A percentile compares a stretch with the other conserved stretches of the same genome.
Conservation (phyloP, 495 filamentous ascomycete species). For the Aspergillus indologenus region DNA sequence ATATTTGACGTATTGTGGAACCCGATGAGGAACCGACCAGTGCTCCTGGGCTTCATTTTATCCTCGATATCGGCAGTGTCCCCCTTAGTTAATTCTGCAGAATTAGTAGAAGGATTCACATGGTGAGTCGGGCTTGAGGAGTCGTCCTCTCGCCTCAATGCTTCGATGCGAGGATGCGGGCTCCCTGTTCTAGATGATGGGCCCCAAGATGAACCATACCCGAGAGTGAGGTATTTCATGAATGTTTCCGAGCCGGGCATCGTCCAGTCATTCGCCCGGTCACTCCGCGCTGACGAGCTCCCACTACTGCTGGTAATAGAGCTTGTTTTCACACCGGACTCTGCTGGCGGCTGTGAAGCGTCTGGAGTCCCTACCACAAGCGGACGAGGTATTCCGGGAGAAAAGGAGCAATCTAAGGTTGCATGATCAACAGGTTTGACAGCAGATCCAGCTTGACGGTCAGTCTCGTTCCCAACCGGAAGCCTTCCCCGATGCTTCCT, state of each 20-base stretch:
- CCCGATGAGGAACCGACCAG: constrained; percentile 69
- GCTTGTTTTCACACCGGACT: constrained; percentile 8
- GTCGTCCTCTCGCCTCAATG: constrained; percentile 18
- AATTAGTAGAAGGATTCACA: constrained; percentile 1
- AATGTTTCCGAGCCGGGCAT: constrained; percentile 42
- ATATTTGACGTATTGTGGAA: constrained; percentile 60
- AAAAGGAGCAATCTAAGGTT: constrained; percentile 28
- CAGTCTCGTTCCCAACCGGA: constrained; percentile 8
- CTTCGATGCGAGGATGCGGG: constrained; percentile 23
- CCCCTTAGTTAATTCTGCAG: background rate
- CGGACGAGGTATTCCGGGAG: constrained; percentile 45
- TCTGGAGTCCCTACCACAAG: constrained; percentile 33
- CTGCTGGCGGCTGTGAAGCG: constrained; percentile 24
- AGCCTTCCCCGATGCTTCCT: constrained; percentile 24
- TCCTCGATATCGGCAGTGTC: background rate
- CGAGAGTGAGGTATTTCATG: constrained; percentile 60
- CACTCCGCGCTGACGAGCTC: constrained; percentile 18
- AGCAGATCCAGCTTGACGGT: background rate
- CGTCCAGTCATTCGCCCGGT: constrained; percentile 24
- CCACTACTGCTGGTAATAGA: constrained; percentile 16
- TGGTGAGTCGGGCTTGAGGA: constrained; percentile 6
- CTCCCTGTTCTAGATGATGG: constrained; percentile 32
- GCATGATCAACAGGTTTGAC: constrained; percentile 14
- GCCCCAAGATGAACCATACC: constrained; percentile 60
- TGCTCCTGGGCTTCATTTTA: constrained; percentile 8